Evolutionary conservation across 495 filamentous ascomycete species (phyloP).

Genomic region (Viridothelium virens): DNA sequence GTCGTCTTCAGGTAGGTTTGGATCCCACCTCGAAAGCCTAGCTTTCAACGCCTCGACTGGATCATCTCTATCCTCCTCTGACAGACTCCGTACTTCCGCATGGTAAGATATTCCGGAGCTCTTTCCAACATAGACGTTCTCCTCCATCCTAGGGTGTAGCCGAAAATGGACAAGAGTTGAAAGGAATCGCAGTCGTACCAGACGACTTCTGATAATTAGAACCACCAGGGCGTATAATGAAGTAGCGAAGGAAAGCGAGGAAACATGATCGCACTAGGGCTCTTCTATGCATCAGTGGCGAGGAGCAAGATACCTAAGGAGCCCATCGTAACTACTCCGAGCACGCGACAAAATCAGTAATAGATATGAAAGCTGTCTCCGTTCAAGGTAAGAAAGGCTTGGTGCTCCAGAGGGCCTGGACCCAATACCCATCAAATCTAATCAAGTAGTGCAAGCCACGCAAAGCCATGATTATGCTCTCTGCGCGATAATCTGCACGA

Average conservation of each 20-base stretch:
- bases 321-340: no score
- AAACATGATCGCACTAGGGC: background rate
- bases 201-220: background rate
- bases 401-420: no score
- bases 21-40: conserved; percentile 33
- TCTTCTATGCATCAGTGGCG: no score
- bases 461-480: background rate
- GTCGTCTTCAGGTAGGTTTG: conserved; percentile 42
- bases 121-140: background rate
- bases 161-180: background rate
- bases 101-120: background rate
- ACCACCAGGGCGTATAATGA: background rate
- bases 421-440: background rate
- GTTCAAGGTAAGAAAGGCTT: no score
- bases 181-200: background rate
- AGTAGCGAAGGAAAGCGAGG: background rate
- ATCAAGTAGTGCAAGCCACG: conserved; percentile 1
- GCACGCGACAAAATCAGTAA: no score
- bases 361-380: no score
- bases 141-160: background rate
- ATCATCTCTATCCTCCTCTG: background rate
- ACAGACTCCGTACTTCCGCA: background rate
- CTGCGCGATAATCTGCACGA: background rate
- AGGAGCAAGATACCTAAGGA: no score
- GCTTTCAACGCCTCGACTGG: background rate